Percentiles rank a stretch among this genome's conserved stretches.
phyloP scores from a whole-genome alignment of 805 yeast species.

The Teunomyces barrocoloradensis region DNA sequence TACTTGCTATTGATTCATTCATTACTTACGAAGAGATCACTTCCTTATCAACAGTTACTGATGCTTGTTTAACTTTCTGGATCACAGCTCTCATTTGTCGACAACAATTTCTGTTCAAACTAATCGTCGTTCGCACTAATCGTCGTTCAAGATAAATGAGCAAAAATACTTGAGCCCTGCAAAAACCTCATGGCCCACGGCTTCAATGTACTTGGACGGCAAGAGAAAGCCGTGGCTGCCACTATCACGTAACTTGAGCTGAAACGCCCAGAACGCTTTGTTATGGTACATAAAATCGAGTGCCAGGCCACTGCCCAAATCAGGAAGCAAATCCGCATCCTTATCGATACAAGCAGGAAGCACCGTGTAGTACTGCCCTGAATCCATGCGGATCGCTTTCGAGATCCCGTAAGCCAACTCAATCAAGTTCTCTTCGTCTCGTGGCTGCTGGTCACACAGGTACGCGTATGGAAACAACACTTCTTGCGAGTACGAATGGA shows the following conservation, averaged over 20 bases:
- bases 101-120: neutral
- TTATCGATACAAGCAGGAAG: slow-evolving; percentile 77
- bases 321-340: slow-evolving; percentile 70
- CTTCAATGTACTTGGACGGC: slow-evolving; percentile 65
- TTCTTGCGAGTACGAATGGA: slow-evolving; percentile 85
- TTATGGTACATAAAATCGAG: slow-evolving; percentile 83
- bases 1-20: too few species aligned
- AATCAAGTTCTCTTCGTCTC: slow-evolving; percentile 76
- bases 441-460: slow-evolving; percentile 68
- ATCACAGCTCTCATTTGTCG: slow-evolving; percentile 77
- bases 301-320: slow-evolving; percentile 75
- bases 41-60: slow-evolving; percentile 76
- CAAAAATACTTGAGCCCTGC: slow-evolving; percentile 66
- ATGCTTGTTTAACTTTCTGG: slow-evolving; percentile 84
- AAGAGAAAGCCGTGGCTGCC: slow-evolving; percentile 81
- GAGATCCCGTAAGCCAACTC: slow-evolving; percentile 81
- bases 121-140: slow-evolving; percentile 7
- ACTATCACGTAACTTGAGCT: slow-evolving; percentile 74
- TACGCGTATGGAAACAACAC: slow-evolving; percentile 80
- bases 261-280: slow-evolving; percentile 81
- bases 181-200: slow-evolving; percentile 75
- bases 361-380: slow-evolving; percentile 67
- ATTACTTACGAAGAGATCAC: slow-evolving; percentile 58
- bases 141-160: slow-evolving; percentile 23
- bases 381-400: slow-evolving; percentile 62